These are phyloP conservation scores for Boletus pseudo-olivaceus DNA, from an alignment of 768 basidiomycete species.

Conservation along the genomic window DNA sequence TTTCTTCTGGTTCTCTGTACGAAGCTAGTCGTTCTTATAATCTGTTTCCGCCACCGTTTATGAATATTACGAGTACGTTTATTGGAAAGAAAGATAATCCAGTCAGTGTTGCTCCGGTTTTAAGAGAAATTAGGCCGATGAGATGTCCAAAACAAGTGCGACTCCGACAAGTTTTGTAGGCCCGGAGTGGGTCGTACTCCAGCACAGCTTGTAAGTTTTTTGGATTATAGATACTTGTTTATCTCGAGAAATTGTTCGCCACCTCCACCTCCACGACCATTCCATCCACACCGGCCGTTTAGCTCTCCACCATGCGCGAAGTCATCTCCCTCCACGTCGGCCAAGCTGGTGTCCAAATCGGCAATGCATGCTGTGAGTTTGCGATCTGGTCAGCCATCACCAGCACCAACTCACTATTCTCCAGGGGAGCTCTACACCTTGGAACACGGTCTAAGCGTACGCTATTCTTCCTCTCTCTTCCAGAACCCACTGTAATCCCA, in stretches of 20 bases:
- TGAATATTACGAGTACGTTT: constrained; percentile 35
- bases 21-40: constrained; percentile 30
- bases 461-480: constrained; percentile 27
- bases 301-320: constrained; percentile 63
- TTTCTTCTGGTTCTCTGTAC: constrained; percentile 24
- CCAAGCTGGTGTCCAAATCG: constrained; percentile 93
- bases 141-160: constrained; percentile 27
- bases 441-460: constrained; percentile 92
- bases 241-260: too few relatives aligned
- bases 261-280: constrained; percentile 12
- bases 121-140: constrained; percentile 1
- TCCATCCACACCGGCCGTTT: constrained; percentile 2
- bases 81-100: neutral
- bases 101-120: neutral
- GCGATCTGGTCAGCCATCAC: constrained; percentile 1
- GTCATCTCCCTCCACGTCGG: constrained; percentile 96
- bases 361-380: constrained; percentile 91
- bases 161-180: constrained; percentile 18
- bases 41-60: constrained; percentile 26
- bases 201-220: too few relatives aligned
- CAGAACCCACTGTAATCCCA: constrained; percentile 12
- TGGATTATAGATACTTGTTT: too few relatives aligned
- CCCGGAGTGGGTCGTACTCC: too few relatives aligned
- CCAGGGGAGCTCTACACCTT: constrained; percentile 97
- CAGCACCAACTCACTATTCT: constrained; percentile 11